Evolutionary conservation across 2,329 filamentous ascomycete species (phyloP).

Genomic region (Aspergillus oerlinghausenensis): DNA sequence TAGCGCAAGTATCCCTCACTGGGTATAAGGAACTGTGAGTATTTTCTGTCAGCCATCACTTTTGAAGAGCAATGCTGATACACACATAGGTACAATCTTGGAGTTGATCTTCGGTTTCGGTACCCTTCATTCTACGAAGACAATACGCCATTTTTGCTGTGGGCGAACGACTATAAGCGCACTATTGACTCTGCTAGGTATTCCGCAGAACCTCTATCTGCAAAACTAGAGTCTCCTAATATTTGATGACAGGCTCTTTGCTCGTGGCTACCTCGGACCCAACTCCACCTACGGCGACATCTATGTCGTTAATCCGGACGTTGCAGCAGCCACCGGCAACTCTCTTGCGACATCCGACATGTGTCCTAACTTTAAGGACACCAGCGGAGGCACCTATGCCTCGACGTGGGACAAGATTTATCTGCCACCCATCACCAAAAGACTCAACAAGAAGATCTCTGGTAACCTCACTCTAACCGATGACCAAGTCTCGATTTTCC

Average conservation of each 20-base stretch:
- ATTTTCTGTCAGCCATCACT: neutral
- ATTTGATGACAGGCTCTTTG: constrained; percentile 50
- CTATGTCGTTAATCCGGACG: constrained; percentile 54
- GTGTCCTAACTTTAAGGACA: constrained; percentile 56
- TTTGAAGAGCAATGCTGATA: neutral
- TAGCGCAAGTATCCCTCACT: constrained; percentile 56
- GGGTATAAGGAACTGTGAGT: constrained; percentile 54
- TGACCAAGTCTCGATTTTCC: constrained; percentile 54
- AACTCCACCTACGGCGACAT: constrained; percentile 53
- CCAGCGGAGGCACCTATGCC: constrained; percentile 29
- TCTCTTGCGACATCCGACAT: constrained; percentile 60
- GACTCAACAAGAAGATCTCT: constrained; percentile 51
- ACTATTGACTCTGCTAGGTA: constrained; percentile 22
- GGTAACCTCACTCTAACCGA: constrained; percentile 53
- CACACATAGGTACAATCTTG: constrained; percentile 29
- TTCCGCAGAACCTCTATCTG: constrained; percentile 19
- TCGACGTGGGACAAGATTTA: constrained; percentile 9
- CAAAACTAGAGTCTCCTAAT: constrained; percentile 49
- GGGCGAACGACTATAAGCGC: constrained; percentile 62
- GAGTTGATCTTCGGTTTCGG: constrained; percentile 13
- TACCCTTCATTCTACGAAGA: constrained; percentile 46
- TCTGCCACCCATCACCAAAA: constrained; percentile 26
- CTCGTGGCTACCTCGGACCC: constrained; percentile 57
- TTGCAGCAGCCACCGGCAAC: constrained; percentile 55
- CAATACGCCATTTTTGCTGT: constrained; percentile 53